Evolutionary conservation across 1,284 basidiomycete species (phyloP), one percentile per base, ranked within the genome.

Genomic region (Leccinum insolens): DNA sequence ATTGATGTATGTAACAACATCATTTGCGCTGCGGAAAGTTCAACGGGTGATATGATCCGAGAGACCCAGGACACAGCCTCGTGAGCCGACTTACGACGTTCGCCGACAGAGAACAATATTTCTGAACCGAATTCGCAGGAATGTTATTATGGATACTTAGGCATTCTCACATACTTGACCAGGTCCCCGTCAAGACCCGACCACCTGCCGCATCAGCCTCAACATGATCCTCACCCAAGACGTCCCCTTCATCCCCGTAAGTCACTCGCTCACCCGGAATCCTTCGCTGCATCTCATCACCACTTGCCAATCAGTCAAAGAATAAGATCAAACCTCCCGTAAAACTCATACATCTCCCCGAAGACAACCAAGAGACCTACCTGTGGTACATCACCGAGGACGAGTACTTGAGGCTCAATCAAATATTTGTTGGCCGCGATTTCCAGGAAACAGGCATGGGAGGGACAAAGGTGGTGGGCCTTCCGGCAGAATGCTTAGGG

Each of bases 321-420:
- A 31, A 66, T 44, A 72, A 67, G 22, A 69, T 65, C 7, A 60
- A 67, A 14, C 71, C 72, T 2, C 72, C 71, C 3, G 58, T 55
- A 2, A 72, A 71, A 34, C 39, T 37, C 34, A 20, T 71, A 20
- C 9, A 49, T n/a, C 0, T 46, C 41, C 0, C 6, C 5, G 20
- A 66, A 2, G 34, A 6, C 0, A 57, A n/a, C 9, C 25, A 7
- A 9, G 31, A 65, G 1, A 20, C 34, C 1, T 63, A 73, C 12
- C 64, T 71, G 7, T 72, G 71, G 71, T 72, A 72, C 37, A 72
- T 72, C 62, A 72, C 72, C 37, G 70, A 72, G 28, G 70, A 71
- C 57, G 71, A 72, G 46, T 72, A 73, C 49, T 60, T 71, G 5
- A 58, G 71, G 22, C 71, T 72, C 60, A 71, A 67, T 25, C 46